Conservation (phyloP, 371 early-diverging fungal genomes). For the Mucor irregularis region DNA sequence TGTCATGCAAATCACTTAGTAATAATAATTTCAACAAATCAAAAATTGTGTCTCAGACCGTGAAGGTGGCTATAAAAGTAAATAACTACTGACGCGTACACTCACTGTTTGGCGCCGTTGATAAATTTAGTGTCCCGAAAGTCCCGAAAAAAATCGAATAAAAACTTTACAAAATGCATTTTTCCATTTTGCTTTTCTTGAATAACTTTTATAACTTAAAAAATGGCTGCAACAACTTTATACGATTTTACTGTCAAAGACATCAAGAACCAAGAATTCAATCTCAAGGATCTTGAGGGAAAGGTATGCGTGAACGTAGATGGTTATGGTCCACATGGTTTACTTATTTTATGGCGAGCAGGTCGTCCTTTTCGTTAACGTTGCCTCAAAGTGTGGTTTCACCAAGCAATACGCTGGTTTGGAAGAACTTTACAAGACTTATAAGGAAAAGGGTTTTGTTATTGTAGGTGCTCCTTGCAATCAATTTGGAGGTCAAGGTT, state of each 20-base stretch:
- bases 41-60: no score
- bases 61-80: no score
- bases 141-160: not conserved
- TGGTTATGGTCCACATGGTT: not conserved
- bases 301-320: conserved; percentile 20
- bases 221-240: conserved; percentile 23
- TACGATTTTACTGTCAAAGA: conserved; percentile 37
- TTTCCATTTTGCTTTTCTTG: conserved; percentile 1
- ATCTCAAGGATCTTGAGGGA: conserved; percentile 27
- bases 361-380: conserved; percentile 87
- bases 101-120: no score
- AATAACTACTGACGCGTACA: no score
- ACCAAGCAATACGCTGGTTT: conserved; percentile 87
- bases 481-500: conserved; percentile 76
- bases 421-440: conserved; percentile 75
- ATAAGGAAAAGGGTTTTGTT: conserved; percentile 67
- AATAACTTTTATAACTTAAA: not conserved
- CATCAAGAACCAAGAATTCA: conserved; percentile 29
- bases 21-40: no score
- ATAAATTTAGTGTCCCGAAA: no score
- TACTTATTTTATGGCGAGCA: conserved; percentile 14
- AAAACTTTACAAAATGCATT: no score
- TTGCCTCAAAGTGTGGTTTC: conserved; percentile 93
- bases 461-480: conserved; percentile 86
- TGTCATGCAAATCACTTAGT: no score